Base-by-base conservation (phyloP, 768 basidiomycete species). In the Pisolithus sp. region DNA sequence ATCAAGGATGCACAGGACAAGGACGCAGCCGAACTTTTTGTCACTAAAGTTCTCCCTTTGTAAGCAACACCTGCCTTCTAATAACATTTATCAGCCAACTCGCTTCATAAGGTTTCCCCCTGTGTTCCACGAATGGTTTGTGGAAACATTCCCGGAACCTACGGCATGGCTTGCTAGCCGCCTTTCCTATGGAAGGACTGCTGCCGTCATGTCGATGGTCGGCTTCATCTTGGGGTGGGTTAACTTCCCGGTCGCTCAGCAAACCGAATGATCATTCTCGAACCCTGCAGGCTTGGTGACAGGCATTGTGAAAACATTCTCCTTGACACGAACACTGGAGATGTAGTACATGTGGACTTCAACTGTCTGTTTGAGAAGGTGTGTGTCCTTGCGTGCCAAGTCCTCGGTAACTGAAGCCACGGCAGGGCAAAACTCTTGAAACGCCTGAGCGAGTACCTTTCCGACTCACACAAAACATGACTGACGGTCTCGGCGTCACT, bases 171-270 rank as follows among this genome's bases (percentile, higher is more conserved):
- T 98, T 15, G 80, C 85, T 1, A 89, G 89, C 64, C 83, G 95
- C n/a, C 67, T 91, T 58, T 76, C 82, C 1, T 99, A 94, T 63
- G 85, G 80, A 4, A 78, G 95, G 40, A 96, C 95, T 0, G 81
- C 89, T 0, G 96, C 95, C 0, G 96, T 98, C 49, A 98, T 96
- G 86, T 96, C 89, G 1, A 98, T 99, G 89, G 89, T 98, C 20
- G 96, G 96, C 10, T 95, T 89, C 61, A 93, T 99, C 40, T 74
- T 98, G 12, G 95, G 95, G 93, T 95, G 57, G 43, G 53, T 30
- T 49, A 21, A 7, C 23, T 13, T 6, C 10, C 17, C 5, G 18
- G 23, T 5, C 18, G 24, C 31, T 23, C 31, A 20, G 5, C 30
- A 31, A 36, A 24, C 50, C 31, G 8, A 43, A 36, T 47, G 21